These are phyloP conservation scores for Platismatia glauca DNA, from an alignment of 495 filamentous ascomycete species.

Conservation along the genomic window DNA sequence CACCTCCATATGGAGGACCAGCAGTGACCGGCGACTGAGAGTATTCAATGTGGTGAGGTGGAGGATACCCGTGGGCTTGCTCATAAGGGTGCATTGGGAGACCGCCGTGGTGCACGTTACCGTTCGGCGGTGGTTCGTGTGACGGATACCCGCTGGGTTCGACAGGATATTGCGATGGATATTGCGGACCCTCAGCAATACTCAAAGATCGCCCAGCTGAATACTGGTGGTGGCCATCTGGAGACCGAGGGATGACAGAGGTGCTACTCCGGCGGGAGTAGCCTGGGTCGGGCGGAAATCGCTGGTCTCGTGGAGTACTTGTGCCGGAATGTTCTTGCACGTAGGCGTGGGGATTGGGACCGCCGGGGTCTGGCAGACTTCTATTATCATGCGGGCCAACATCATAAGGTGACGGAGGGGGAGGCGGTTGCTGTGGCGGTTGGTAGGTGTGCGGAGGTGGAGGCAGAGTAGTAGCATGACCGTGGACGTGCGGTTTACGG, in stretches of 20 bases:
- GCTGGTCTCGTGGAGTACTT: constrained; percentile 24
- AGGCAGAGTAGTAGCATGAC: constrained; percentile 13
- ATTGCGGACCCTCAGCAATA: constrained; percentile 22
- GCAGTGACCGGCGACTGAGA: constrained; percentile 22
- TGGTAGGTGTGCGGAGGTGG: constrained; percentile 20
- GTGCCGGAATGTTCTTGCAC: constrained; percentile 24
- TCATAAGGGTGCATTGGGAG: constrained; percentile 24
- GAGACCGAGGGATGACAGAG: constrained; percentile 22
- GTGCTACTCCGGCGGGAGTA: constrained; percentile 24
- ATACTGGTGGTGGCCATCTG: constrained; percentile 21
- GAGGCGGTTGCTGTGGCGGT: constrained; percentile 17
- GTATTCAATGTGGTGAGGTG: constrained; percentile 20
- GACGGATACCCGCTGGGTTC: constrained; percentile 20
- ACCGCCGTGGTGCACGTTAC: constrained; percentile 21
- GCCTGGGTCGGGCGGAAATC: constrained; percentile 21
- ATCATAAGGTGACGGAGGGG: constrained; percentile 23
- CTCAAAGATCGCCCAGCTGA: constrained; percentile 19
- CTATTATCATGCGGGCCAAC: constrained; percentile 19
- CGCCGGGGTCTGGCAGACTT: constrained; percentile 22
- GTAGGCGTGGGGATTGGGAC: constrained; percentile 23
- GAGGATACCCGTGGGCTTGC: constrained; percentile 12
- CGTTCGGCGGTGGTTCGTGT: constrained; percentile 21
- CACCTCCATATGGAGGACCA: constrained; percentile 19
- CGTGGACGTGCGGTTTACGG: constrained; percentile 18
- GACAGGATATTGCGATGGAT: constrained; percentile 19